Percentiles rank a stretch among this genome's conserved stretches.
Conservation (phyloP, 2,329 filamentous ascomycete genomes). For the Diaporthe humulicola region DNA sequence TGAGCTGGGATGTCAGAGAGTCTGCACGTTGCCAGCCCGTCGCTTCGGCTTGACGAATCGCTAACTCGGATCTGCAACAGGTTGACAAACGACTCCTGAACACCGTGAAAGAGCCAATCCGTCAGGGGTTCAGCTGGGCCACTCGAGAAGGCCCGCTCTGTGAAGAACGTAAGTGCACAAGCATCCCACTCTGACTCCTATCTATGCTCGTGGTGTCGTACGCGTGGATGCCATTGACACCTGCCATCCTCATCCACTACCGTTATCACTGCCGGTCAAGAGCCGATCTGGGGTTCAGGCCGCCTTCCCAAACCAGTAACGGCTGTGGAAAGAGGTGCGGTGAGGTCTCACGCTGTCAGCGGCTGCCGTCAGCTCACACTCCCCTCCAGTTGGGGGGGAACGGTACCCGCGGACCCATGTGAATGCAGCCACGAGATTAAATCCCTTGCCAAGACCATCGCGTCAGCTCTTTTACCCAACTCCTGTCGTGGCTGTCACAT, state of each 20-base stretch:
- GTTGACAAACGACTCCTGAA: constrained; percentile 93
- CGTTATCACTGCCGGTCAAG: constrained; percentile 28
- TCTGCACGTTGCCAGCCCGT: constrained; percentile 26
- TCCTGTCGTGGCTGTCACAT: constrained; percentile 9
- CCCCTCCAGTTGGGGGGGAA: not conserved
- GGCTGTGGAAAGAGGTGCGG: constrained; percentile 6
- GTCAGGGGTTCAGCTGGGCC: constrained; percentile 97
- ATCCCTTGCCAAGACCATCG: constrained; percentile 28
- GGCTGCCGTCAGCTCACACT: constrained; percentile 12
- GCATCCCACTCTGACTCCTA: constrained; percentile 41
- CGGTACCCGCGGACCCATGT: constrained; percentile 36
- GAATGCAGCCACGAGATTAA: constrained; percentile 27
- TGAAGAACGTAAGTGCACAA: constrained; percentile 85
- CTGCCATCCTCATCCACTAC: constrained; percentile 22
- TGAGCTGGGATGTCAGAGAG: constrained; percentile 19
- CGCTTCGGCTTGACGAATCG: constrained; percentile 2
- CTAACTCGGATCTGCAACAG: constrained; percentile 52
- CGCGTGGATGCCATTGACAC: constrained; percentile 24
- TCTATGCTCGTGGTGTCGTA: constrained; percentile 34
- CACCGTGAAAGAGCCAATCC: constrained; percentile 90
- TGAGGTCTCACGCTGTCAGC: constrained; percentile 17
- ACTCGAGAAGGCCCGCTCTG: constrained; percentile 95
- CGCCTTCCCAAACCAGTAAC: constrained; percentile 36
- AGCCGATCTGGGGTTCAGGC: constrained; percentile 12
- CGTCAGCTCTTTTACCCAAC: constrained; percentile 30